Evolutionary conservation across 352 stramenopile genomes (phyloP).

Genomic region (Achlya hypogyna): DNA sequence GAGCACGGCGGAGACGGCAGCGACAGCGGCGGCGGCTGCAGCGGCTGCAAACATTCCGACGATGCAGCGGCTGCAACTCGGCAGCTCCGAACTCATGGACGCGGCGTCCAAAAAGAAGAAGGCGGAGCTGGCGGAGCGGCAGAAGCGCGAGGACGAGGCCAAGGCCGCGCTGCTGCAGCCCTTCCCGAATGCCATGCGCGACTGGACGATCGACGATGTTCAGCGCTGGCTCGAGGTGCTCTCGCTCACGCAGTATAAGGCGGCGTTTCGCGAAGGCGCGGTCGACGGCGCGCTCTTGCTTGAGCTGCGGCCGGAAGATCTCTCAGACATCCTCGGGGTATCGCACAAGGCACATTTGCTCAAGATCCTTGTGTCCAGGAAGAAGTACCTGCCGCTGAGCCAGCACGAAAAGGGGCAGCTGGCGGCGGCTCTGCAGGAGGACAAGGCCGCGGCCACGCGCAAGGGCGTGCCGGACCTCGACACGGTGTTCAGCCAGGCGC

Average conservation of each 20-base stretch:
- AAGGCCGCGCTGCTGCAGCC: slow-evolving; percentile 43
- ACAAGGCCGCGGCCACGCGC: slow-evolving; percentile 29
- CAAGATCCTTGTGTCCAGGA: slow-evolving; percentile 80
- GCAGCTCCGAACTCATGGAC: slow-evolving; percentile 49
- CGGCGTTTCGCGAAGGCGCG: slow-evolving; percentile 79
- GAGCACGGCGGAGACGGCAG: slow-evolving; percentile 80
- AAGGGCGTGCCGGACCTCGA: slow-evolving; percentile 36
- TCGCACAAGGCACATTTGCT: slow-evolving; percentile 87
- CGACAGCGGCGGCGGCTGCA: slow-evolving; percentile 73
- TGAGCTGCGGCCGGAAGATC: slow-evolving; percentile 86
- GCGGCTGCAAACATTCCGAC: slow-evolving; percentile 82
- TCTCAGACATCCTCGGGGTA: slow-evolving; percentile 85
- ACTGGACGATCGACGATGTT: slow-evolving; percentile 89
- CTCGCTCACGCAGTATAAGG: slow-evolving; percentile 86
- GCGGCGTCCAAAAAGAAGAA: slow-evolving; percentile 65
- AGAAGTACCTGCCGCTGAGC: slow-evolving; percentile 83
- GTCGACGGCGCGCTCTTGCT: slow-evolving; percentile 90
- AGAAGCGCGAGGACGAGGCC: slow-evolving; percentile 49
- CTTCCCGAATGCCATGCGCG: slow-evolving; percentile 55
- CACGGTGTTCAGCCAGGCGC: slow-evolving; percentile 83
- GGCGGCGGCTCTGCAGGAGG: slow-evolving; percentile 41
- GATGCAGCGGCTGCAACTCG: slow-evolving; percentile 60
- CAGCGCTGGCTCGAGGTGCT: slow-evolving; percentile 86
- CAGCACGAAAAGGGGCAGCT: slow-evolving; percentile 52
- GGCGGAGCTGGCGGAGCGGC: slow-evolving; percentile 45